phyloP scores from a whole-genome alignment of 306 rosid genomes.

The Datisca glomerata region DNA sequence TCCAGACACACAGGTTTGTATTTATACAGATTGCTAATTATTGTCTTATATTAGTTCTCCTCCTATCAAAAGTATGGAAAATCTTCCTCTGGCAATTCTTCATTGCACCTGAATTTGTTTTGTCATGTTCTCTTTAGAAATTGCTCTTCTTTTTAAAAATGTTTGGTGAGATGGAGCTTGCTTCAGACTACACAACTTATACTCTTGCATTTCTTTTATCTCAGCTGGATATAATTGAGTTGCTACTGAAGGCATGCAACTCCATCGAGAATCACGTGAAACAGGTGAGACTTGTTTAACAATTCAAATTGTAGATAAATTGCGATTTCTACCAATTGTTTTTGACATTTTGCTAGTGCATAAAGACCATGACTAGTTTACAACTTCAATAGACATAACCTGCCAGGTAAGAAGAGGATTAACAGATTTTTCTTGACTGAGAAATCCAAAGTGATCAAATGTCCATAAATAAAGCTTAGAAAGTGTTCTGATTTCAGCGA shows the following conservation, averaged over 20 bases:
- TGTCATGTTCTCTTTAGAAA: slow-evolving; percentile 2
- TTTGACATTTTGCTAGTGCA: no score
- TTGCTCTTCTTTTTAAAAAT: neutral
- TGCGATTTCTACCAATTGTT: no score
- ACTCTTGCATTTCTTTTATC: slow-evolving; percentile 7
- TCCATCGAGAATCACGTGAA: slow-evolving; percentile 34
- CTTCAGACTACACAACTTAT: slow-evolving; percentile 13
- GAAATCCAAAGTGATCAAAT: no score
- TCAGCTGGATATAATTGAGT: slow-evolving; percentile 63
- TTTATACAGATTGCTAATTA: slow-evolving; percentile 4
- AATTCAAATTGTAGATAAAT: no score
- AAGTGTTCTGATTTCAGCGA: neutral
- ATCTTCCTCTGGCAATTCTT: no score
- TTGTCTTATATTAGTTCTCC: neutral
- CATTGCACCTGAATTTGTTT: neutral
- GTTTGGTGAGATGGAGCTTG: slow-evolving; percentile 7
- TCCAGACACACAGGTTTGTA: slow-evolving; percentile 64
- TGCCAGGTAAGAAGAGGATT: no score
- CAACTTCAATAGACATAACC: no score
- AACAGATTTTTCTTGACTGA: no score
- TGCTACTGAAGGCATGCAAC: slow-evolving; percentile 63
- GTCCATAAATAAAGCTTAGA: neutral
- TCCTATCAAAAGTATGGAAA: neutral
- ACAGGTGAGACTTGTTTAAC: no score
- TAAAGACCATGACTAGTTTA: no score